Percentiles rank a stretch among this genome's conserved stretches.
phyloP scores from a whole-genome alignment of 768 basidiomycete species.

The Sporobolomyces pararoseus region DNA sequence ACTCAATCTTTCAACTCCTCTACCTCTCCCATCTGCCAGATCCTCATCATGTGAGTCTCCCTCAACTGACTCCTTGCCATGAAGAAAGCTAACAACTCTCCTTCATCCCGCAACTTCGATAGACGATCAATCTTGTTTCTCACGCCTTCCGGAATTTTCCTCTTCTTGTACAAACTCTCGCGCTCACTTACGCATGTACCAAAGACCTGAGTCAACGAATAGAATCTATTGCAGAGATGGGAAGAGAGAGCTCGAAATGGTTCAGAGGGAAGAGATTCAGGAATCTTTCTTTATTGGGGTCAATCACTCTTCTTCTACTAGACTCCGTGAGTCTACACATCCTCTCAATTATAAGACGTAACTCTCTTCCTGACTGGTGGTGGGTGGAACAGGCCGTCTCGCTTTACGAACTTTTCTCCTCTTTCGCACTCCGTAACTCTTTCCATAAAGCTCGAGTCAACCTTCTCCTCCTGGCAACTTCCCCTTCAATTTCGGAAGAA shows the following conservation, averaged over 20 bases:
- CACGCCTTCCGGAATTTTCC: background rate
- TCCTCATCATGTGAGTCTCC: constrained; percentile 1
- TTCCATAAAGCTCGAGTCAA: constrained; percentile 2
- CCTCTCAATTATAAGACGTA: no score
- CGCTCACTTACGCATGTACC: no score
- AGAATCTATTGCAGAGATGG: no score
- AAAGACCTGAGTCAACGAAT: no score
- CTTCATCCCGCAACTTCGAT: no score
- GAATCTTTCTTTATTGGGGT: no score
- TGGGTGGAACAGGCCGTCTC: background rate
- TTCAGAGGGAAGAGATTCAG: no score
- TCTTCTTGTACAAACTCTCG: no score
- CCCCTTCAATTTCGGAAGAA: background rate
- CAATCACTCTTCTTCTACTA: background rate
- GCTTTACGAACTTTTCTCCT: background rate
- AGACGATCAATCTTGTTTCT: background rate
- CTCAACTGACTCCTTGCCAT: no score
- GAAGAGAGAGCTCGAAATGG: no score
- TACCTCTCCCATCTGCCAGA: background rate
- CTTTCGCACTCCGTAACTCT: background rate
- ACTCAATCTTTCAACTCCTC: constrained; percentile 1
- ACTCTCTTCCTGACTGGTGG: background rate
- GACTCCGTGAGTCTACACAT: no score
- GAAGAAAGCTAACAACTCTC: no score
- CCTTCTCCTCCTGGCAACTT: constrained; percentile 2